Conservation (phyloP, 2,329 filamentous ascomycete species). For the Paraconiothyrium sp. region DNA sequence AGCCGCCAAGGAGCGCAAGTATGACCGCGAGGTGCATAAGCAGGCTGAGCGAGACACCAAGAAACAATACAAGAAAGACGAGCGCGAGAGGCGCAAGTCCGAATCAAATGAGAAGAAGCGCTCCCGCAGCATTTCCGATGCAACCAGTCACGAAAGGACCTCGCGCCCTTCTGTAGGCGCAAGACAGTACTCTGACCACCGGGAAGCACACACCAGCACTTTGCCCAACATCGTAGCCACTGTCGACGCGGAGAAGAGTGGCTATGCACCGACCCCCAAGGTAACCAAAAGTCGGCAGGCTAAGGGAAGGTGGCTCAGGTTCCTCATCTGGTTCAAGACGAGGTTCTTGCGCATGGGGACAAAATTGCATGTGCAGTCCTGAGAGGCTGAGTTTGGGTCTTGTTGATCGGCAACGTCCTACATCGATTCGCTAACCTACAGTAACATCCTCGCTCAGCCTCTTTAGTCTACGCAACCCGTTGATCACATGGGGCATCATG, state of each 20-base stretch:
- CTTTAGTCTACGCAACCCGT: conserved; percentile 12
- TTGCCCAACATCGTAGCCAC: conserved; percentile 46
- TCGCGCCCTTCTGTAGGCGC: conserved; percentile 45
- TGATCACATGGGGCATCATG: background rate
- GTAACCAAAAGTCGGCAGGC: conserved; percentile 47
- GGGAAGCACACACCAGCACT: conserved; percentile 45
- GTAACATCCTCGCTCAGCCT: conserved; percentile 18
- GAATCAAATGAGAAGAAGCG: conserved; percentile 45
- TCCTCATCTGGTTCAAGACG: conserved; percentile 66
- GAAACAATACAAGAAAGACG: conserved; percentile 56
- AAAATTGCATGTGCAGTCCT: conserved; percentile 24
- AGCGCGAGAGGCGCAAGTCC: conserved; percentile 53
- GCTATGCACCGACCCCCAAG: conserved; percentile 29
- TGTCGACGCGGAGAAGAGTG: conserved; percentile 43
- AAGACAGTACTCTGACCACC: conserved; percentile 50
- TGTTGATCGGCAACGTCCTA: conserved; percentile 5
- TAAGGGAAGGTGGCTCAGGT: conserved; percentile 61
- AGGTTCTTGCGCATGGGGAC: conserved; percentile 60
- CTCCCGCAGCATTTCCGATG: conserved; percentile 42
- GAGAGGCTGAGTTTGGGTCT: conserved; percentile 7
- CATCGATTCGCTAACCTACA: conserved; percentile 5
- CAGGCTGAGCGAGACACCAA: conserved; percentile 55
- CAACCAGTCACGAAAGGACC: conserved; percentile 39
- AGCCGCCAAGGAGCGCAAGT: conserved; percentile 64
- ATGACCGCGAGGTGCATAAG: conserved; percentile 62